phyloP scores from a whole-genome alignment of 441 rosid genomes.

The Populus tomentosa region DNA sequence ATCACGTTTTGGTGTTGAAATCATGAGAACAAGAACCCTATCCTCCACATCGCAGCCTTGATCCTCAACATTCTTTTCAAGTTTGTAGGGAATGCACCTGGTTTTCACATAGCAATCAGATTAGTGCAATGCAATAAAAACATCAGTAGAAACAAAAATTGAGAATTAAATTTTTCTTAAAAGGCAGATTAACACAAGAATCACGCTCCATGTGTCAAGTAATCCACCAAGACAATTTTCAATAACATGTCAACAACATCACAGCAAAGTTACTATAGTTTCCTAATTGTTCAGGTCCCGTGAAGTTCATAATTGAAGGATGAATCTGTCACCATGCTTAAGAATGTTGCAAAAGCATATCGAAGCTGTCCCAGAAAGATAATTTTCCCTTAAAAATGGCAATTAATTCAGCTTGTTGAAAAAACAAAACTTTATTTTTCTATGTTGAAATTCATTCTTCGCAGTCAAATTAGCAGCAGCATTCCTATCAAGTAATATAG shows the following conservation, averaged over 20 bases:
- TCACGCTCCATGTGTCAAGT: not conserved
- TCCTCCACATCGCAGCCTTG: conserved; percentile 19
- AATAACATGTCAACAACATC: not conserved
- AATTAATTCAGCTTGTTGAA: not conserved
- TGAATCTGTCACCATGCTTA: not conserved
- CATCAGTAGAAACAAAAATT: not conserved
- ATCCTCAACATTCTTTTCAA: conserved; percentile 36
- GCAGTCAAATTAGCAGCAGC: not conserved
- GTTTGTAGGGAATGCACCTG: conserved; percentile 61
- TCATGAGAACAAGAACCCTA: conserved; percentile 49
- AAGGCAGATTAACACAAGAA: not conserved
- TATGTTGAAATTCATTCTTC: not conserved
- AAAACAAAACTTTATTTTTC: not conserved
- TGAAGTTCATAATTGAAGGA: not conserved
- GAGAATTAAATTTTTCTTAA: not conserved
- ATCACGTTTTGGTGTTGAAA: conserved; percentile 56
- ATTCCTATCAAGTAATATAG: not conserved
- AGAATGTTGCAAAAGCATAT: not conserved
- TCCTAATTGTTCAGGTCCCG: not conserved
- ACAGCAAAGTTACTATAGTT: not conserved
- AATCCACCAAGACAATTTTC: not conserved
- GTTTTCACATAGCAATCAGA: conserved; percentile 1
- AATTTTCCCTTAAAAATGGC: not conserved
- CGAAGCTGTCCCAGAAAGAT: not conserved
- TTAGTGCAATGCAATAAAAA: not conserved